Evolutionary conservation across 208 protist genomes (phyloP).

Genomic region (Leishmania gerbilli): DNA sequence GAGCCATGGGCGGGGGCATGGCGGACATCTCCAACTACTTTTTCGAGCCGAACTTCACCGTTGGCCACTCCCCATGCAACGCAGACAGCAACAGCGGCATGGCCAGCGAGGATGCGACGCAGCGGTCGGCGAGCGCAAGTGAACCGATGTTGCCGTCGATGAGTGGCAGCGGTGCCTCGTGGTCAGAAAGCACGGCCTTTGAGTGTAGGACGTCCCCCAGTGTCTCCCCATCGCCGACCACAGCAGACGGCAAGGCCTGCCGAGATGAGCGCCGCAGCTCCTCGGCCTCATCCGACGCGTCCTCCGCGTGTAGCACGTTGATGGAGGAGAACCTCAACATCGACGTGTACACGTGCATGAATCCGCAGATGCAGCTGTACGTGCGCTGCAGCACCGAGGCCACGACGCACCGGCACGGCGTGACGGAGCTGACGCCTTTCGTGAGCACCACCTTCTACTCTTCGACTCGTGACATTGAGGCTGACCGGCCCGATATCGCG

Average conservation of each 20-base stretch:
- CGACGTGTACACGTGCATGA: constrained; percentile 63
- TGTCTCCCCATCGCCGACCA: not conserved
- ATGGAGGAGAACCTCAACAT: constrained; percentile 41
- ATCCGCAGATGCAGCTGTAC: constrained; percentile 51
- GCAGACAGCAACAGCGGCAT: not conserved
- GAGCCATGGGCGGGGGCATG: constrained; percentile 13
- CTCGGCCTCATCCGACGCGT: constrained; percentile 4
- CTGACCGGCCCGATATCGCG: constrained; percentile 31
- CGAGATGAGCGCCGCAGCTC: not conserved
- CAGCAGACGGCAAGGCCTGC: not conserved
- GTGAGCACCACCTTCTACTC: constrained; percentile 23
- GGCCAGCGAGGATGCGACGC: not conserved
- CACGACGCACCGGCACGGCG: constrained; percentile 38
- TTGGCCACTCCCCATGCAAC: constrained; percentile 10
- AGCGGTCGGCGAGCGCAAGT: not conserved
- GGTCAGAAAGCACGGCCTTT: not conserved
- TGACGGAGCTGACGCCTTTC: constrained; percentile 48
- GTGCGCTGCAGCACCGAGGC: constrained; percentile 54
- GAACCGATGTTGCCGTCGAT: not conserved
- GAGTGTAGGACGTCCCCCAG: constrained; percentile 1
- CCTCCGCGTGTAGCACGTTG: constrained; percentile 36
- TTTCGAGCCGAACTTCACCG: constrained; percentile 35
- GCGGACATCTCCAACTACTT: constrained; percentile 42
- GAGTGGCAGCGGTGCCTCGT: not conserved
- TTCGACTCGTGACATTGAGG: constrained; percentile 17